Conservation (phyloP, 768 basidiomycete species). For the Rhizopogon vulgaris region DNA sequence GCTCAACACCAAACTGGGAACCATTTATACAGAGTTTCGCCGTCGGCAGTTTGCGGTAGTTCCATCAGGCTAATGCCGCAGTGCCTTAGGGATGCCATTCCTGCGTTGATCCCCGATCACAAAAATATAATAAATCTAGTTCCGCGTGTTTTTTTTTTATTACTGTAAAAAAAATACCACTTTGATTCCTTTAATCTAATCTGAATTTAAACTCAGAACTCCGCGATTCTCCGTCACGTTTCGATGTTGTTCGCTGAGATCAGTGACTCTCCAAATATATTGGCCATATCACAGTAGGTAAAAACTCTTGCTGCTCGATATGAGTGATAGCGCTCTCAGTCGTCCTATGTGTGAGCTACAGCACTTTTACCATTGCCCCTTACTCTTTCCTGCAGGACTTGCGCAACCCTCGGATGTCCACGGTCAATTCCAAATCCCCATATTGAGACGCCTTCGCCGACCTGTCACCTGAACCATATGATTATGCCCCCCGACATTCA, state of each 20-base stretch:
- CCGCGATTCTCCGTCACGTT: conserved; percentile 16
- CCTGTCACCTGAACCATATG: conserved; percentile 12
- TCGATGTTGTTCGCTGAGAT: conserved; percentile 15
- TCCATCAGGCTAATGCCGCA: conserved; percentile 14
- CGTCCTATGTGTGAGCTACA: too few species aligned
- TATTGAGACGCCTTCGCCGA: conserved; percentile 3
- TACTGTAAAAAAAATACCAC: not conserved
- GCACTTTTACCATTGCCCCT: not conserved
- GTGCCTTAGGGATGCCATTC: conserved; percentile 27
- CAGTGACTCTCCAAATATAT: not conserved
- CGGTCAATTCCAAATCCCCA: conserved; percentile 1
- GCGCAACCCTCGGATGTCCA: conserved; percentile 3
- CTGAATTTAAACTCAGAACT: conserved; percentile 19
- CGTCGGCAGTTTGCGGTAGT: conserved; percentile 25
- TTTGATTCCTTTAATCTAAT: not conserved
- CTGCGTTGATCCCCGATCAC: conserved; percentile 64
- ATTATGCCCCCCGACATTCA: conserved; percentile 5
- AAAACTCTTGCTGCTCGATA: not conserved
- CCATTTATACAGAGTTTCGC: conserved; percentile 3
- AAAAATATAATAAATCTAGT: conserved; percentile 27
- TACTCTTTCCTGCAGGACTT: not conserved
- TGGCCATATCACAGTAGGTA: not conserved
- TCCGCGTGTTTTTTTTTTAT: conserved; percentile 22
- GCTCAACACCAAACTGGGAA: too few species aligned
- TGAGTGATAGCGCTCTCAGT: not conserved